These are phyloP conservation scores for Chalciporus pseudorubinellus DNA, from an alignment of 768 basidiomycete genomes.

Conservation along the genomic window DNA sequence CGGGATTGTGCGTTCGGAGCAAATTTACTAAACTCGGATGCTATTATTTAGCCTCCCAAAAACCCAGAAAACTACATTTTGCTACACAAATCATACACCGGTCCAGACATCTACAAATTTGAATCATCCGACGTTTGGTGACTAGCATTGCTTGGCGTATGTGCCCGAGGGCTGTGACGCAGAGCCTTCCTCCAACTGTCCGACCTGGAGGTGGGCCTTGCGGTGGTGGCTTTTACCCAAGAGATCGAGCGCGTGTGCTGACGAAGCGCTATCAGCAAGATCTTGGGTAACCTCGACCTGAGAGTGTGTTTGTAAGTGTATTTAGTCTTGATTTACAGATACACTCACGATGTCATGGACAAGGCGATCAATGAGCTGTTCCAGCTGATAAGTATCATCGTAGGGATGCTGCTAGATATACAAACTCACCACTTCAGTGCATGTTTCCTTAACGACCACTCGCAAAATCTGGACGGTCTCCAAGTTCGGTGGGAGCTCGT, in stretches of 20 bases:
- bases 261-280: slow-evolving; percentile 45
- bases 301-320: slow-evolving; percentile 1
- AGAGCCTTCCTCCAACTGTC: slow-evolving; percentile 50
- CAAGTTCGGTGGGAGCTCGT: slow-evolving; percentile 53
- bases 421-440: slow-evolving; percentile 46
- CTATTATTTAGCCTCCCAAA: no score
- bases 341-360: slow-evolving; percentile 65
- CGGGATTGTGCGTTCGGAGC: no score
- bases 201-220: slow-evolving; percentile 24
- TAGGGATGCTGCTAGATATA: slow-evolving; percentile 17
- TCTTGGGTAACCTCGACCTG: slow-evolving; percentile 66
- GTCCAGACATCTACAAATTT: background rate
- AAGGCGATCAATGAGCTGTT: slow-evolving; percentile 60
- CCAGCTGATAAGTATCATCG: slow-evolving; percentile 24
- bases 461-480: slow-evolving; percentile 56
- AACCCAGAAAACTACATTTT: background rate
- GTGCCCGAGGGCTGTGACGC: slow-evolving; percentile 55
- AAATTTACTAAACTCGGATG: background rate
- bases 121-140: slow-evolving; percentile 11
- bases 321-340: background rate
- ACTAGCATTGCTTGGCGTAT: slow-evolving; percentile 62
- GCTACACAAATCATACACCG: background rate
- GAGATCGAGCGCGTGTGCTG: slow-evolving; percentile 50
- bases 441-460: slow-evolving; percentile 57
- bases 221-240: slow-evolving; percentile 33